Conservation (phyloP, 495 filamentous ascomycete species). For the Talaromyces borbonicus region DNA sequence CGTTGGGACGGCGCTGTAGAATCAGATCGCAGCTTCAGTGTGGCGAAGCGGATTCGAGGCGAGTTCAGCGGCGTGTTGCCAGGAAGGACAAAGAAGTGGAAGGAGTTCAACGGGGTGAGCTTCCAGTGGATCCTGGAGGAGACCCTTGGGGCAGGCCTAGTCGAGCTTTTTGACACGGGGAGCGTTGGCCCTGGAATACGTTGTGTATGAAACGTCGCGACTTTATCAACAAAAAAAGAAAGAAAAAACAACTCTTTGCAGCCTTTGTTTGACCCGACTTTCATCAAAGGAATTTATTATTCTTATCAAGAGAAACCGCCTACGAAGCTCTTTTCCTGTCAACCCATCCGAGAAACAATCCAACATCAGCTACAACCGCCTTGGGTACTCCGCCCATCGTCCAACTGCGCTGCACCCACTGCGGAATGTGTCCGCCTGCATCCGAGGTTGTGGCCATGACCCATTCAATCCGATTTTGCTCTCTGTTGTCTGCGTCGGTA, state of each 20-base stretch:
- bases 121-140: constrained; percentile 77
- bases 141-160: constrained; percentile 64
- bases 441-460: constrained; percentile 64
- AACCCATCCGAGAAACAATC: constrained; percentile 56
- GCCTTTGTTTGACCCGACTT: no score
- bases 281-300: neutral
- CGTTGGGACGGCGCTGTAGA: constrained; percentile 73
- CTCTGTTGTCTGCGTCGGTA: neutral
- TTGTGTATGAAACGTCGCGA: constrained; percentile 26
- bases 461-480: constrained; percentile 49
- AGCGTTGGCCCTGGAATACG: constrained; percentile 69
- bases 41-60: constrained; percentile 54
- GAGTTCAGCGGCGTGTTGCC: constrained; percentile 64
- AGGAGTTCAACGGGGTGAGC: constrained; percentile 60
- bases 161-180: constrained; percentile 78
- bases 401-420: constrained; percentile 51
- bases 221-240: neutral
- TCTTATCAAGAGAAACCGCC: neutral
- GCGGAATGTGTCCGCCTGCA: constrained; percentile 54
- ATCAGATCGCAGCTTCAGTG: constrained; percentile 42
- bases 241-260: no score
- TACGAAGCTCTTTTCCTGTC: constrained; percentile 20
- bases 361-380: constrained; percentile 62
- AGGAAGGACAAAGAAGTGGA: constrained; percentile 71
- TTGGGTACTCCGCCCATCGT: constrained; percentile 49